Percentiles rank a stretch among this genome's conserved stretches.
These are phyloP conservation scores for Diatrype stigma DNA, from an alignment of 2,329 filamentous ascomycete species.

Conservation along the genomic window DNA sequence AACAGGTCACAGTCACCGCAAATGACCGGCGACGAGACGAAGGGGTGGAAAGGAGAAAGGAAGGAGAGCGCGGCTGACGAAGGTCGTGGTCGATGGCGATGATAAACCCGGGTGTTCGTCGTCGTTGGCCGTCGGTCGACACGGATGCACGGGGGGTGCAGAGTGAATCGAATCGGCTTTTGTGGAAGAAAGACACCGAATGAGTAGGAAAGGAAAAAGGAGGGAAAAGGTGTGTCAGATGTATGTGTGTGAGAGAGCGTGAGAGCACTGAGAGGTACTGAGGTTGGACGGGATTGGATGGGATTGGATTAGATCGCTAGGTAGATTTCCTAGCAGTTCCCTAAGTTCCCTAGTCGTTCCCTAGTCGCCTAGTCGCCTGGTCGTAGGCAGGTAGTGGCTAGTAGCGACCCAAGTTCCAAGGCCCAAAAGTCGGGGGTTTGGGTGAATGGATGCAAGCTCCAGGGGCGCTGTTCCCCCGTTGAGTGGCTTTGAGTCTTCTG, in stretches of 20 bases:
- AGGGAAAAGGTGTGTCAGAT: slow-evolving; percentile 1
- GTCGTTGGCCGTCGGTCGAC: background rate
- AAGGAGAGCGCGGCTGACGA: background rate
- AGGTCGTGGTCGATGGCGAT: background rate
- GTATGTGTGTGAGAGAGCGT: background rate
- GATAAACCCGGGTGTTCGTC: background rate
- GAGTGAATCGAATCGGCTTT: background rate
- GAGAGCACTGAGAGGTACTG: background rate
- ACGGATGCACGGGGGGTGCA: background rate
- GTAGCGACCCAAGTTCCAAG: background rate
- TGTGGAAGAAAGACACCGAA: background rate
- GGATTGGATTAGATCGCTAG: background rate
- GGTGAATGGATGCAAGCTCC: background rate
- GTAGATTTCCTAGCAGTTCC: background rate
- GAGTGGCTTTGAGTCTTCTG: background rate
- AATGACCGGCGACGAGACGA: background rate
- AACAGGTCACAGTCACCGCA: background rate
- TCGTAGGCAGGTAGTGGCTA: too few species aligned
- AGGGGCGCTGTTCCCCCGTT: background rate
- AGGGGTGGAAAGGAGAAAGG: background rate
- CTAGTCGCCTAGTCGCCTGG: too few species aligned
- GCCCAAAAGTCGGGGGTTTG: background rate
- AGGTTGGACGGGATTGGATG: background rate
- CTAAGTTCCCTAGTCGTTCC: too few species aligned
- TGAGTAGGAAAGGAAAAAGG: slow-evolving; percentile 1